Percentiles rank a stretch among this genome's conserved stretches.
phyloP scores from a whole-genome alignment of 2,329 filamentous ascomycete species.

The Alternaria sp. region DNA sequence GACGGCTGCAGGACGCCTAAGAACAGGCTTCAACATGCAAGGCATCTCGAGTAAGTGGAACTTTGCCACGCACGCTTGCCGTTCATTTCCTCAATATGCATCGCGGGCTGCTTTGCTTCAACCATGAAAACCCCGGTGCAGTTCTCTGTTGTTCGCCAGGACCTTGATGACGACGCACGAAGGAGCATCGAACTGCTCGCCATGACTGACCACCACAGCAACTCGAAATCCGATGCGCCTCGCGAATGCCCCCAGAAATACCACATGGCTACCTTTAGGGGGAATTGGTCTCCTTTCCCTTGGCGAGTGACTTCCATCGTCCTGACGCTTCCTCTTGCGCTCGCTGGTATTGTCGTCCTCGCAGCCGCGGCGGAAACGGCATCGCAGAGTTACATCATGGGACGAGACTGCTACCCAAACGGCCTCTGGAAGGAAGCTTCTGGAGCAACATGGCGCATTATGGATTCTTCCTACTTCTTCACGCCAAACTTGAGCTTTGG shows the following conservation, averaged over 20 bases:
- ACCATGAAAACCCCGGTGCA: neutral
- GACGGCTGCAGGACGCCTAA: constrained; percentile 20
- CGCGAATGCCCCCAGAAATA: neutral
- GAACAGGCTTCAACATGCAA: neutral
- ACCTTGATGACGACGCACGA: constrained; percentile 13
- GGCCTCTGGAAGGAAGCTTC: constrained; percentile 41
- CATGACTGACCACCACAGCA: constrained; percentile 3
- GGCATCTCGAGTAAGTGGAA: neutral
- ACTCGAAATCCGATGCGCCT: constrained; percentile 8
- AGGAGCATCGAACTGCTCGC: constrained; percentile 21
- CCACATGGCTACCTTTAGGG: neutral
- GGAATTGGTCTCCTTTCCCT: constrained; percentile 31
- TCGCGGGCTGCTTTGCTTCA: neutral
- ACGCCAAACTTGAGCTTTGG: constrained; percentile 46
- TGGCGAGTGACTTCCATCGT: constrained; percentile 34
- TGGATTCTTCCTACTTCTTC: constrained; percentile 48
- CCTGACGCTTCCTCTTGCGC: constrained; percentile 32
- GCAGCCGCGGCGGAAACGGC: constrained; percentile 40
- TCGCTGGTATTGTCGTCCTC: constrained; percentile 39
- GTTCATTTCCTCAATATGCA: neutral
- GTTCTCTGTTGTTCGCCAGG: constrained; percentile 17
- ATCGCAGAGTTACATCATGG: constrained; percentile 39
- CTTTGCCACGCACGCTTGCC: neutral
- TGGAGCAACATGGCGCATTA: constrained; percentile 46
- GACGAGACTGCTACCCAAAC: constrained; percentile 45